phyloP scores from a whole-genome alignment of 768 basidiomycete genomes.

The Amanita inopinata region DNA sequence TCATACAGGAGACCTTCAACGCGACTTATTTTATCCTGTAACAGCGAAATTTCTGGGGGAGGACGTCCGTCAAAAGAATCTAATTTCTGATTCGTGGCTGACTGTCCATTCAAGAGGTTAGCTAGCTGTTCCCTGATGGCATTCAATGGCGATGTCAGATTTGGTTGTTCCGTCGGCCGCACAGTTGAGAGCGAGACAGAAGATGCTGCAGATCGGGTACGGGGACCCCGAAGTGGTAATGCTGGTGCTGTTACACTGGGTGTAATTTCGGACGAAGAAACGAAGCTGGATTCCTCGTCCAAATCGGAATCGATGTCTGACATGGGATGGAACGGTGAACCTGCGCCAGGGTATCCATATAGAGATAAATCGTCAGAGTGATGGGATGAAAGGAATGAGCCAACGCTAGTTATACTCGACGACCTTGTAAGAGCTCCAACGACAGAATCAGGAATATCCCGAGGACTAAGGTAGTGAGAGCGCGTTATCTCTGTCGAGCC shows the following conservation, averaged over 20 bases:
- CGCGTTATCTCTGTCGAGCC: conserved; percentile 4
- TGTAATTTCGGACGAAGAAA: conserved; percentile 14
- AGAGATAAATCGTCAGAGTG: conserved; percentile 64
- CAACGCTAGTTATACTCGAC: conserved; percentile 31
- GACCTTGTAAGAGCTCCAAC: conserved; percentile 22
- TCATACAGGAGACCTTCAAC: conserved; percentile 38
- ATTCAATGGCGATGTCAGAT: conserved; percentile 44
- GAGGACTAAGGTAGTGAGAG: conserved; percentile 1
- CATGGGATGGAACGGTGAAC: conserved; percentile 1
- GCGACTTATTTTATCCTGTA: conserved; percentile 30
- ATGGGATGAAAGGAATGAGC: conserved; percentile 43
- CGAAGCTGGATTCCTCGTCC: conserved; percentile 12
- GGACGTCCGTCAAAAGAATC: conserved; percentile 49
- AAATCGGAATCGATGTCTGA: conserved; percentile 11
- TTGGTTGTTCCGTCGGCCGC: conserved; percentile 27
- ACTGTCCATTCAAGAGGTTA: conserved; percentile 55
- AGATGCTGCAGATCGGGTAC: conserved; percentile 4
- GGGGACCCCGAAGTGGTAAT: conserved; percentile 11
- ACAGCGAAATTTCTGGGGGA: conserved; percentile 29
- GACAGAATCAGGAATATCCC: conserved; percentile 1
- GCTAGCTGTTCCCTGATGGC: conserved; percentile 49
- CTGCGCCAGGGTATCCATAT: conserved; percentile 17
- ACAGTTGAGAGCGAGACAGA: conserved; percentile 18
- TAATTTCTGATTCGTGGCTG: conserved; percentile 46
- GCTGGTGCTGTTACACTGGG: conserved; percentile 11